Evolutionary conservation across 345 rosid genomes (phyloP).

Genomic region (Brassica nigra): DNA sequence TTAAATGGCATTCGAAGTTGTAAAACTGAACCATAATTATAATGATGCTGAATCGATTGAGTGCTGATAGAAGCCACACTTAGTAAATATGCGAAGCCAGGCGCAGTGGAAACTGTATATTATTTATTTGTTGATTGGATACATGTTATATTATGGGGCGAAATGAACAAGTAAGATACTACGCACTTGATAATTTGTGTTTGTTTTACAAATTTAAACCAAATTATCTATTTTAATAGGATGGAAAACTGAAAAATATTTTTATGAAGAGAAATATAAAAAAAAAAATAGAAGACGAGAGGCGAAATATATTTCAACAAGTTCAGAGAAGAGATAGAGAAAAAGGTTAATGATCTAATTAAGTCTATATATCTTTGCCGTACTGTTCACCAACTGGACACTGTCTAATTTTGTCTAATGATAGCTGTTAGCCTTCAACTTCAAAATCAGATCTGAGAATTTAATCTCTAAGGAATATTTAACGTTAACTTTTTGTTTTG

Average conservation of each 20-base stretch:
- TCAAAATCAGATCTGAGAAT: background rate
- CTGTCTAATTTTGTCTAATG: background rate
- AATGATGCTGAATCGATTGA: background rate
- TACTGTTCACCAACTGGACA: background rate
- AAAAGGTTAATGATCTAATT: background rate
- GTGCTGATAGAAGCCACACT: slow-evolving; percentile 56
- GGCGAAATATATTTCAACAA: too few relatives aligned
- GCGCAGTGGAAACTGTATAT: slow-evolving; percentile 69
- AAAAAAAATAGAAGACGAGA: background rate
- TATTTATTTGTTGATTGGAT: too few relatives aligned
- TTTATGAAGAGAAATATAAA: background rate
- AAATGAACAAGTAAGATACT: background rate
- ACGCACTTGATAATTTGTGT: background rate
- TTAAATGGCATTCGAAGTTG: background rate
- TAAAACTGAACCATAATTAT: background rate
- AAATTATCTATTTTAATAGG: background rate
- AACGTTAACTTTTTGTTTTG: background rate
- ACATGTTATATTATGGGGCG: too few relatives aligned
- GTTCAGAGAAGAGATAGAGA: too few relatives aligned
- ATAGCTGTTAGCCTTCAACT: background rate
- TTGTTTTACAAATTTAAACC: too few relatives aligned
- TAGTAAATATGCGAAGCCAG: slow-evolving; percentile 55
- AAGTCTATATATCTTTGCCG: background rate
- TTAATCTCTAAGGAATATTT: background rate
- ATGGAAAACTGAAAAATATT: background rate